Base-by-base conservation (phyloP, 148 eudicot genomes). In the Cornus florida region DNA sequence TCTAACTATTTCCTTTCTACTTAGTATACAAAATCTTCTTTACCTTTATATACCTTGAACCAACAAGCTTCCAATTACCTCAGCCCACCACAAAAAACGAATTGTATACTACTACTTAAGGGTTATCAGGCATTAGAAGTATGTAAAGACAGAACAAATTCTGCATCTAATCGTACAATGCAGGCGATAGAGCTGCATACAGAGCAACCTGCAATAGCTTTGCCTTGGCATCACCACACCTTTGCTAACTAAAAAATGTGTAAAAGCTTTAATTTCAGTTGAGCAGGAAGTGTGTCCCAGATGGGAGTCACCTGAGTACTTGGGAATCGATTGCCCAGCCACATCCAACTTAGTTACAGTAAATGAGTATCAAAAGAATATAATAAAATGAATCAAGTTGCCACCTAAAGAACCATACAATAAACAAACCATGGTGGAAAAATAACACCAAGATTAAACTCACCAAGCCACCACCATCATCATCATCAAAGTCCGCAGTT, bases 381-480 rank as follows among this genome's bases (percentile, higher is more conserved):
- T 12, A 53, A 9, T 53, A 12, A 14, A 53, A 53, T 53, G 59
- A 3, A 14, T 53, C 2, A 53, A 53, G 59, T 12, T 53, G 5
- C 19, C 7, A 14, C 59, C 59, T 43, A 6, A 13, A 14, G 59
- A 53, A 4, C 3, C 19, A 11, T 53, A 16, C 4, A 16, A 3
- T 53, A 53, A 16, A 53, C 59, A 53, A 53, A 53, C 1, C 3
- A 3, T 13, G 14, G 11, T 35, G 62, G 35, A 66, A 24, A 16
- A n/a, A 4, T 11, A 16, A 43, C 2, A 13, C 65, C 32, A 17
- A 73, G 66, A 39, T 38, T 78, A 24, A 28, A 86, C 98, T 92
- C 82, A 95, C 98, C 98, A 95, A 80, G 78, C 98, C 98, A 84
- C 98, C 98, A 5, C 98, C 99, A 64, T 96, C 99, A 73, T 97